phyloP scores from a whole-genome alignment of 179 eudicot species.

The Drosera spatulata region DNA sequence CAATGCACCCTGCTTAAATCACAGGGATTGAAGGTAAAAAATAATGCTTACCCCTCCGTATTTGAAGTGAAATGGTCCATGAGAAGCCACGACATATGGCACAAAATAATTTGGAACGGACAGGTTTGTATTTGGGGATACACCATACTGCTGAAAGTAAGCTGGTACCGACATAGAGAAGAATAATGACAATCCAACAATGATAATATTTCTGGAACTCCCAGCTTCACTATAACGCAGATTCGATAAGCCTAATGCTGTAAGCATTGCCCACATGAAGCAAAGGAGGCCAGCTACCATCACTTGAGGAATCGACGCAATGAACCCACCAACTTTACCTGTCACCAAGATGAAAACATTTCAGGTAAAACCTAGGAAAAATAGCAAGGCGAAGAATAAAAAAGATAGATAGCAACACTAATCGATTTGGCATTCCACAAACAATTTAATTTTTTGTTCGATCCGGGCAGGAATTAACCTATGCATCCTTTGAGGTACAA shows the following conservation, averaged over 20 bases:
- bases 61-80: slow-evolving; percentile 75
- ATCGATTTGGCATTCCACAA: too few species aligned
- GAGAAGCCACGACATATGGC: slow-evolving; percentile 89
- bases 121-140: slow-evolving; percentile 68
- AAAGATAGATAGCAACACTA: too few species aligned
- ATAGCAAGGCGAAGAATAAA: background rate
- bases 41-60: slow-evolving; percentile 77
- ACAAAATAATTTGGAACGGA: slow-evolving; percentile 78
- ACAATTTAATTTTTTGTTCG: too few species aligned
- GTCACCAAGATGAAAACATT: slow-evolving; percentile 6
- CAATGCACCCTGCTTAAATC: background rate
- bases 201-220: slow-evolving; percentile 92
- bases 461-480: too few species aligned
- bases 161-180: slow-evolving; percentile 84
- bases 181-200: slow-evolving; percentile 84
- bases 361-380: background rate
- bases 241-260: slow-evolving; percentile 89
- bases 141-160: slow-evolving; percentile 88
- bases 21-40: slow-evolving; percentile 3
- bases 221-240: slow-evolving; percentile 96
- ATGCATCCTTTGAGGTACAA: too few species aligned
- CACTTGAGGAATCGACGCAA: slow-evolving; percentile 92
- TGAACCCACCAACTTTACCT: slow-evolving; percentile 97
- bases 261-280: slow-evolving; percentile 99
- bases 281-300: slow-evolving; percentile 94